Base-by-base conservation (phyloP, 805 yeast genomes). In the Myxozyma udenii region DNA sequence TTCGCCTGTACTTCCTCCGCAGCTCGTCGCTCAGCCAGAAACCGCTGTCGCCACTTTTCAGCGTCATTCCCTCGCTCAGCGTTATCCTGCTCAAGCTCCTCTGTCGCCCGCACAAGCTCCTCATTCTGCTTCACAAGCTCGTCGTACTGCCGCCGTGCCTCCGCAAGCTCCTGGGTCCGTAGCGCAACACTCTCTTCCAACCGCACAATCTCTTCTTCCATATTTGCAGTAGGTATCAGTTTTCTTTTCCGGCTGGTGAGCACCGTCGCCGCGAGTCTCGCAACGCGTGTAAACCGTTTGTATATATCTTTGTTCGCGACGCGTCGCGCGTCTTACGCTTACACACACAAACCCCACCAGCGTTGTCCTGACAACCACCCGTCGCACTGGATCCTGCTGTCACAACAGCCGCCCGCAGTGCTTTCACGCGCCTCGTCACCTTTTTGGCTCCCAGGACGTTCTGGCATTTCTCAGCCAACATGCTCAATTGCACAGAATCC, bases 11-110 rank as follows among this genome's bases (percentile, higher is more conserved):
- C 21, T 22, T 41, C 42, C 41, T 53, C 58, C 4, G 21, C 18
- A 5, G 35, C 50, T 32, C 32, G 36, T 39, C 41, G 46, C 24
- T 51, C 58, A 6, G 44, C 38, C 30, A 38, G 21, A 33, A n/a
- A 50, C n/a, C 49, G 32, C 18, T 36, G 41, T 24, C 51, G 44
- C 58, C 58, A 53, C 11, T 44, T 30, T 26, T 53, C 56, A 12
- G 55, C 55, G 35, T 51, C 46, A 6, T n/a, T 35, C 9, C 46
- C 47, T 3, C 49, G 53, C 12, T 38, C 37, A 33, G 44, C 56
- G 21, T 7, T 32, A 18, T 53, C 58, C 18, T 33, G 21, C 35
- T 48, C 50, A 4, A 49, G 18, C n/a, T 41, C 45, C n/a, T 53
- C 53, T 11, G 48, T 35, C 37, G 48, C 46, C 14, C 22, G 21